Evolutionary conservation across 305 asterid species (phyloP), one percentile per base, ranked within the genome.

Genomic region (Lippia alba): DNA sequence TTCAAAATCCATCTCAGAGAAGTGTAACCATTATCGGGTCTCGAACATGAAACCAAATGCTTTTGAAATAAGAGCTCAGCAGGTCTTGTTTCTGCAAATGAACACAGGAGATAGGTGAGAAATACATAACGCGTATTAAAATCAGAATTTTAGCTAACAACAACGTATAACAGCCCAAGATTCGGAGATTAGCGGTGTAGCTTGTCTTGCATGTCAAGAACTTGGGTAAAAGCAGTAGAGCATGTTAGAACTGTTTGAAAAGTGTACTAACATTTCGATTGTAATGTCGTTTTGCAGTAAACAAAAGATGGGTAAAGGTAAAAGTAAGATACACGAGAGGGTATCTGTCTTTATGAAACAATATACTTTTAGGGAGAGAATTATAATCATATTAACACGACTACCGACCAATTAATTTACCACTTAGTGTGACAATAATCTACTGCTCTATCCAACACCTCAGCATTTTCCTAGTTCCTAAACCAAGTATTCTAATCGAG

Each of bases 51-150:
- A 58, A 89, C 86, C 89, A 94, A 82, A 81, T 90, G 90, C 93
- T 88, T 91, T 74, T 94, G 99, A 76, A 94, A 88, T 19, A 85
- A 80, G 50, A 94, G 81, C 78, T 94, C 99, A 14, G 96, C 93
- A 56, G 97, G 96, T 75, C 80, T 84, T 67, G 18, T 70, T 70
- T 80, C 96, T 94, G 94, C 90, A 76, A 74, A 30, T 64, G 81
- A 75, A 55, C 64, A 17, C 53, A 32, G 18, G 30, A 33, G 44
- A 48, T 46, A 55, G 50, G 18, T 51, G 16, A 62, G 55, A 55
- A 67, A 58, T 53, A 45, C 30, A 4, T 8, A 71, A 50, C 17
- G 12, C 20, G 56, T 34, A 34, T 10, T 16, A 10, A 44, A 76
- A 58, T 45, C 48, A 1, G 44, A 32, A 3, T 12, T 14, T n/a